Conservation (phyloP, 192 early-diverging fungal genomes). For the Backusella australiensis region DNA sequence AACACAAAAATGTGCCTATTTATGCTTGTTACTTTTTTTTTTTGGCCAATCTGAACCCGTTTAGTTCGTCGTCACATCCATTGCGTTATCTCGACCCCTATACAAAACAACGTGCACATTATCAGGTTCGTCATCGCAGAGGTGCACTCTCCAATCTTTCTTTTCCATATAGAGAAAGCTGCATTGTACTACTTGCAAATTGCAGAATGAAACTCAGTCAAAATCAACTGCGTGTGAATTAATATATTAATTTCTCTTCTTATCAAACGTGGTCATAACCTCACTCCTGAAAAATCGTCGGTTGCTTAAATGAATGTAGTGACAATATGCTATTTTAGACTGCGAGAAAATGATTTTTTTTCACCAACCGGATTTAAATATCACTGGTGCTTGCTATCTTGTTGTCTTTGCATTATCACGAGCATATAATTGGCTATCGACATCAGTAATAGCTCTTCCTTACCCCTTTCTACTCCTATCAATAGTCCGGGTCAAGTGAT, state of each 20-base stretch:
- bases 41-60: background rate
- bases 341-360: background rate
- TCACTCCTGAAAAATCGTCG: background rate
- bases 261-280: slow-evolving; percentile 3
- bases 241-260: slow-evolving; percentile 6
- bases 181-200: background rate
- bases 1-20: background rate
- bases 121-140: slow-evolving; percentile 3
- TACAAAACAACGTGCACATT: slow-evolving; percentile 1
- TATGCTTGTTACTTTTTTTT: slow-evolving; percentile 2
- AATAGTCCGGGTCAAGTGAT: background rate
- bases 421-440: background rate
- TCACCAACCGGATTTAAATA: background rate
- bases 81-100: slow-evolving; percentile 3
- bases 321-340: slow-evolving; percentile 4
- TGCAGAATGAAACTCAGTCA: slow-evolving; percentile 1
- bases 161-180: background rate
- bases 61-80: background rate
- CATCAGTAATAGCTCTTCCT: background rate
- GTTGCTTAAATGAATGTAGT: background rate
- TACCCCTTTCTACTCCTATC: background rate
- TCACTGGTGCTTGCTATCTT: background rate
- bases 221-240: slow-evolving; percentile 3
- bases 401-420: background rate
- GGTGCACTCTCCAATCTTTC: background rate